Conservation (phyloP, 805 yeast genomes). For the Cyberlindnera americana region DNA sequence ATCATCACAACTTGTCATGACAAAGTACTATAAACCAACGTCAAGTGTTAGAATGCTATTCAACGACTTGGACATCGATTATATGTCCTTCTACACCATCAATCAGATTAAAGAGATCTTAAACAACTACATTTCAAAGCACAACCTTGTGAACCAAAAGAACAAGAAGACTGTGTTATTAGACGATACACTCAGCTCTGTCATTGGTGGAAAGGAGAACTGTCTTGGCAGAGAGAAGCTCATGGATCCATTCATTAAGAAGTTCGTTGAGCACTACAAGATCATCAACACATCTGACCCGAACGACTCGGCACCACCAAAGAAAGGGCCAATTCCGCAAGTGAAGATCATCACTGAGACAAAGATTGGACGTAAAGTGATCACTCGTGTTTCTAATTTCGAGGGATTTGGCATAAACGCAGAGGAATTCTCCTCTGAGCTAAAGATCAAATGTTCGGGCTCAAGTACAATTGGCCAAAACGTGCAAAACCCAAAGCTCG, state of each 20-base stretch:
- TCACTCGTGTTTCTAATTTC: conserved; percentile 69
- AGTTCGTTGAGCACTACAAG: conserved; percentile 46
- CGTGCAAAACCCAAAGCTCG: conserved; percentile 47
- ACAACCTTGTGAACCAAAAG: conserved; percentile 46
- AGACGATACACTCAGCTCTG: conserved; percentile 50
- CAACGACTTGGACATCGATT: conserved; percentile 37
- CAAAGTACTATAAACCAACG: conserved; percentile 59
- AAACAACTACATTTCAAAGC: conserved; percentile 50
- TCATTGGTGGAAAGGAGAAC: conserved; percentile 33
- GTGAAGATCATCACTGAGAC: conserved; percentile 66
- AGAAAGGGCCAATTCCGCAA: conserved; percentile 66
- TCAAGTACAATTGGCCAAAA: conserved; percentile 72
- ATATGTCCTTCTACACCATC: conserved; percentile 43
- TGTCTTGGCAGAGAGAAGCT: conserved; percentile 33
- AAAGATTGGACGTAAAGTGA: conserved; percentile 75
- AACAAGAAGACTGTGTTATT: conserved; percentile 52
- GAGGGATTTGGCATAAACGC: conserved; percentile 67
- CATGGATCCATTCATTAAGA: conserved; percentile 41
- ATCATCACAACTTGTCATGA: conserved; percentile 37
- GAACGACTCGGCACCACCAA: conserved; percentile 44
- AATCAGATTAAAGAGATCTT: conserved; percentile 52
- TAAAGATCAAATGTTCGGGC: conserved; percentile 83
- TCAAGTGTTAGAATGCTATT: conserved; percentile 45
- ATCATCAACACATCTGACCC: conserved; percentile 34
- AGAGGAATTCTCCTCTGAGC: conserved; percentile 58